Evolutionary conservation across 1,284 basidiomycete species (phyloP), one percentile per base, ranked within the genome.

Genomic region (Singerocomus inundabilis): DNA sequence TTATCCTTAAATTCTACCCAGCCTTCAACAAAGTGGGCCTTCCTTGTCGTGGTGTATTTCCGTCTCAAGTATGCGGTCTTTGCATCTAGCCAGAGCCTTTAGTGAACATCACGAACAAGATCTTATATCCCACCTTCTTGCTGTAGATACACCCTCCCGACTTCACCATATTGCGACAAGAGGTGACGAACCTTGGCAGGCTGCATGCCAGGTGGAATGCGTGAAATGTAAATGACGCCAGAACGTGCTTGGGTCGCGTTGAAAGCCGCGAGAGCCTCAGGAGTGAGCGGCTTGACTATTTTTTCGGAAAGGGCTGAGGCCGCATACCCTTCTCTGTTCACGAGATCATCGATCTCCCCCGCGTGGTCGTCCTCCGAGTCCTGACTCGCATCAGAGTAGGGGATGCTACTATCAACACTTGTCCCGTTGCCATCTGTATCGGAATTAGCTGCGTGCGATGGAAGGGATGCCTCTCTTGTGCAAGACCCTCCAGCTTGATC

Each of bases 1-100:
- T 99, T 99, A 70, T 96, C 90, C 57, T 85, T 82, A 70, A 98
- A 99, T 72, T 99, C 97, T 39, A 99, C 88, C 97, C 97, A 99
- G 29, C 97, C 97, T 70, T 99, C 97, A 0, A 87, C 89, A 65
- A 88, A 99, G 64, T 94, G 88, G 1, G 81, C 71, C 64, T 91
- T 88, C 70, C 90, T 92, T 6, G 91, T 92, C 8, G 85, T 75
- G 6, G 85, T 88, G 64, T 89, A 84, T 67, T 91, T 91, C 45
- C 78, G 75, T 37, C 89, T 74, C 34, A 90, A 72, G 71, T 89
- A 88, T 24, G 89, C 85, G 18, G 85, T 75, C 67, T 90, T 91
- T 4, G 88, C 70, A 67, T 91, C 89, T 91, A 57, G n/a, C 53
- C 44, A 38, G 18, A 40, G 51, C 40, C 53, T 31, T 62, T 5